Base-by-base conservation (phyloP, 176 grass and related monocot genomes). In the Saccharum officinarum region DNA sequence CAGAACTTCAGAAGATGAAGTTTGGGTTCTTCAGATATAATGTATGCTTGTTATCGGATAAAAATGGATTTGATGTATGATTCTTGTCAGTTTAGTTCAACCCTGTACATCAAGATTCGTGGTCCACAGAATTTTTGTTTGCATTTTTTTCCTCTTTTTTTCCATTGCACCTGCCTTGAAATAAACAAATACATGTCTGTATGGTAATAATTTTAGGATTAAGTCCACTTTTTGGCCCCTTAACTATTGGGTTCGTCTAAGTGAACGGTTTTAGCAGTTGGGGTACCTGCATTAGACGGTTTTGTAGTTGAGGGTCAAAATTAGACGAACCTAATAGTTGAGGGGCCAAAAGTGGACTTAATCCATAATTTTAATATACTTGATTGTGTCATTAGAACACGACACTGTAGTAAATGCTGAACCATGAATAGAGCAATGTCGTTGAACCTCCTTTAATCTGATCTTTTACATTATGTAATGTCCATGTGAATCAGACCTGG, bases 401-500 rank as follows among this genome's bases (percentile, higher is more conserved):
- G 39, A 10, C 37, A 39, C 47, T 61, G 38, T 10, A 57, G 15
- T 52, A 23, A 23, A 14, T 52, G 67, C 61, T 71, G 8, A 59
- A 60, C 7, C 42, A 10, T 75, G 0, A 82, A 37, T 59, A 0
- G 33, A 69, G 25, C 20, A 33, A 20, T 54, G 33, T 4, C 14
- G 13, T 76, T 47, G 38, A 47, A 3, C 66, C 9, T 26, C 36
- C 7, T 78, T 17, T 77, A 3, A 5, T 50, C 49, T 47, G 23
- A 41, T 39, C 4, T 79, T 36, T 49, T 72, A 71, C 7, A 40
- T 71, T 89, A 79, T 45, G 33, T 34, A 69, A 71, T 54, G 55
- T 38, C 5, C 75, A 63, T 66, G 60, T 71, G 78, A 62, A 67
- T 36, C 69, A 95, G 96, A 93, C 96, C 39, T 98, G 96, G 96